Evolutionary conservation across 768 basidiomycete species (phyloP), one percentile per base, ranked within the genome.

Genomic region (Mycena alexandri): DNA sequence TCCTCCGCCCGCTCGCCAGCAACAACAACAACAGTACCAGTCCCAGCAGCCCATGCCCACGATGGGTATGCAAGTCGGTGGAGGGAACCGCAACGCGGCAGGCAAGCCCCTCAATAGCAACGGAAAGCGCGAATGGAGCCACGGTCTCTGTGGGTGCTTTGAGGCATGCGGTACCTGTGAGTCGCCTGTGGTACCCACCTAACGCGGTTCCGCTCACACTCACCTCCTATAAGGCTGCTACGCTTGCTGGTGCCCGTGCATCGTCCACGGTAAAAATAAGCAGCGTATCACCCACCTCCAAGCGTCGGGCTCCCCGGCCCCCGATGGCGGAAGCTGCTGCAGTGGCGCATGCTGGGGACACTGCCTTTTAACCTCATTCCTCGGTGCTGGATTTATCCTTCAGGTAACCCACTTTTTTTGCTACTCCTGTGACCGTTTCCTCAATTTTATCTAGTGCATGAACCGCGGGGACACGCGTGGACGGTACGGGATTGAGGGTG

Each of bases 401-500:
- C 46, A 78, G 21, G 65, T 67, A n/a, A 25, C 50, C 52, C 7
- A 8, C 25, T 16, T 25, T 14, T 11, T 22, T 19, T 13, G 0
- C 42, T 22, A 19, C 34, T 29, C 25, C 12, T 2, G 9, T n/a
- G 8, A 11, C 29, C n/a, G 5, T 38, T 47, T 22, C 19, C 43
- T 50, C 17, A 17, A 16, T 46, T 44, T 29, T 33, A n/a, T 33
- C 19, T 16, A 68, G 79, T 75, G 77, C 65, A 38, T 61, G 36
- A 79, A 73, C 61, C 82, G 86, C 57, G 77, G 78, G 8, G 72
- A 74, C 33, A 71, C 83, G 59, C 83, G 86, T 52, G 29, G 55
- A 14, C 82, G 87, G 38, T 86, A 86, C 73, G 75, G 75, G 55
- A 85, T 88, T 72, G 78, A 78, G 24, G 87, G 87, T 19, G 77